Percentiles rank a stretch among this genome's conserved stretches.
Evolutionary conservation across 345 rosid genomes (phyloP).

Genomic region (Salix dunnii): DNA sequence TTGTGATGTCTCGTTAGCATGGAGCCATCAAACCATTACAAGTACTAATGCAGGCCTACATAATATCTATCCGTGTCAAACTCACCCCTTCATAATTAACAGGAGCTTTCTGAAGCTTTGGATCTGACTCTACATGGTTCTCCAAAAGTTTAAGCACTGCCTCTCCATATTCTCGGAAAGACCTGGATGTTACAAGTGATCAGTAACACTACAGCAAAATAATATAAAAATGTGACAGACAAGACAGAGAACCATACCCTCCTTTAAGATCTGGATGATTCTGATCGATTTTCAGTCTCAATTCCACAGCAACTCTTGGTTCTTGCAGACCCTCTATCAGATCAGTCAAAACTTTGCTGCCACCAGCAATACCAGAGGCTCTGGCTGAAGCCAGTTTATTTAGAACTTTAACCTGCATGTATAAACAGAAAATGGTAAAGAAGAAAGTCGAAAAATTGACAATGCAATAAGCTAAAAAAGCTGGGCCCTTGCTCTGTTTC

Average conservation of each 20-base stretch:
- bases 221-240: neutral
- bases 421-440: neutral
- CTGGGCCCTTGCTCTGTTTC: neutral
- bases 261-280: conserved; percentile 86
- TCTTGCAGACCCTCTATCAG: conserved; percentile 80
- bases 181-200: conserved; percentile 38
- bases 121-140: conserved; percentile 47
- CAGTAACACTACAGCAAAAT: conserved; percentile 2
- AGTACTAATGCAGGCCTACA: neutral
- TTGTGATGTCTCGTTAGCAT: neutral
- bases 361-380: conserved; percentile 60
- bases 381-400: conserved; percentile 92
- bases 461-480: neutral
- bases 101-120: conserved; percentile 72
- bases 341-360: conserved; percentile 86
- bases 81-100: conserved; percentile 90
- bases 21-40: neutral
- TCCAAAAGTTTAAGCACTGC: conserved; percentile 71
- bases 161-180: conserved; percentile 89
- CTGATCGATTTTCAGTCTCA: conserved; percentile 82
- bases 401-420: conserved; percentile 73
- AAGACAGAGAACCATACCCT: conserved; percentile 50
- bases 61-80: conserved; percentile 6
- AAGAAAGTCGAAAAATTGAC: neutral
- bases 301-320: conserved; percentile 67